Evolutionary conservation across 2,329 filamentous ascomycete species (phyloP), one percentile per base, ranked within the genome.

Genomic region (Alternaria novae-zelandiae): DNA sequence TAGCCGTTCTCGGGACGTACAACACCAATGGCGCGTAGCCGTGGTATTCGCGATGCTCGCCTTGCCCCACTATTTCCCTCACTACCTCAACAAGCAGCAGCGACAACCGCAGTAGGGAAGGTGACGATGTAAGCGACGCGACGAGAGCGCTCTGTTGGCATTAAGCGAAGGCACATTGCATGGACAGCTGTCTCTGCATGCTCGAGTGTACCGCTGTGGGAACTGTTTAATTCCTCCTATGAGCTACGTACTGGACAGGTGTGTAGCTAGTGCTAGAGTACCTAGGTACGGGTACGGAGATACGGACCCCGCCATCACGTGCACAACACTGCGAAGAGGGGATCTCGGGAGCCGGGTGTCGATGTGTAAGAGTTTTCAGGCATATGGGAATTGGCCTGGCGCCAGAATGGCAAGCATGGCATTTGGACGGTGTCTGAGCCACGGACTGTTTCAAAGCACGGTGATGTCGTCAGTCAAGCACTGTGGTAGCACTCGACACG

Each of bases 21-120:
- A 41, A 68, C 55, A 65, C 75, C 75, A 77, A 77, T 77, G 59
- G 57, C 26, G 63, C 12, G 13, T 55, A 36, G 61, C 30, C 54
- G 30, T 55, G 15, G 65, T 46, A 56, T 56, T 61, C 60, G 46
- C 65, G 46, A 60, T 57, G 53, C 17, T 62, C 68, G 64, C 67
- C 70, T 66, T 69, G 71, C 61, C 57, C 69, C 64, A 68, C 70
- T 68, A 67, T 66, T 64, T 61, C 59, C 36, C 53, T 59, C 54
- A 58, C 70, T 68, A 74, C 68, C 61, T 66, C 64, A 66, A 21
- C 53, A 57, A 66, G 68, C 70, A 71, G 68, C 63, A 57, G 44
- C 59, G 59, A 62, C 65, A 66, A 56, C 70, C 70, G 47, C 63
- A 66, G 58, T 65, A 44, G 70, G 67, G 17, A 59, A 65, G 66